A percentile compares a stretch with the other conserved stretches of the same genome.
Evolutionary conservation across 305 asterid genomes (phyloP).

Genomic region (Fraxinus ornus): DNA sequence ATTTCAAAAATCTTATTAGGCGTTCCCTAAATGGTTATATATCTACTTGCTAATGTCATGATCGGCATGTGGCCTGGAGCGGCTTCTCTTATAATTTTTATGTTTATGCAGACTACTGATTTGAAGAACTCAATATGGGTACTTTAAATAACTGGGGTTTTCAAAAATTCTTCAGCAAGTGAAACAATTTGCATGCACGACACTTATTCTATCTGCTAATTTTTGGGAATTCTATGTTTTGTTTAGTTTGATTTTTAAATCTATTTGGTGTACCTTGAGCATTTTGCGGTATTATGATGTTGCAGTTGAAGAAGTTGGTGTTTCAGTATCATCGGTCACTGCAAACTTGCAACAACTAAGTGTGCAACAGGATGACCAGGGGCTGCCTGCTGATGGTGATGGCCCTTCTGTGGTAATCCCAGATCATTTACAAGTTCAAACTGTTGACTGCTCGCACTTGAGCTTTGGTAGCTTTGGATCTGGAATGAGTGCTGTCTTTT

Average conservation of each 20-base stretch:
- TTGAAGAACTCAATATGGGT: background rate
- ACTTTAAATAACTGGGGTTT: background rate
- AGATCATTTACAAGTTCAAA: constrained; percentile 76
- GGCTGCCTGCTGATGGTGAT: constrained; percentile 49
- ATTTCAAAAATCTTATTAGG: background rate
- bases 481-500: constrained; percentile 38
- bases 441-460: constrained; percentile 83
- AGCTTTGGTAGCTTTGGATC: constrained; percentile 90
- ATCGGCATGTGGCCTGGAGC: background rate
- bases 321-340: constrained; percentile 53
- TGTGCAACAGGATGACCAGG: constrained; percentile 53
- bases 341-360: constrained; percentile 55
- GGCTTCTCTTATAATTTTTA: background rate
- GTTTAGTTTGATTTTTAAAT: constrained; percentile 6
- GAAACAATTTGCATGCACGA: background rate
- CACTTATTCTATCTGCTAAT: background rate
- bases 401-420: constrained; percentile 79
- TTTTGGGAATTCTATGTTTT: background rate
- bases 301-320: constrained; percentile 59
- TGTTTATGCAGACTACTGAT: background rate
- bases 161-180: background rate
- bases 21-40: background rate
- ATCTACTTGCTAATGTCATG: background rate
- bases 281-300: constrained; percentile 24
- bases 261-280: constrained; percentile 12